A percentile compares a stretch with the other conserved stretches of the same genome.
Conservation (phyloP, 148 eudicot genomes). For the Cornus controversa region DNA sequence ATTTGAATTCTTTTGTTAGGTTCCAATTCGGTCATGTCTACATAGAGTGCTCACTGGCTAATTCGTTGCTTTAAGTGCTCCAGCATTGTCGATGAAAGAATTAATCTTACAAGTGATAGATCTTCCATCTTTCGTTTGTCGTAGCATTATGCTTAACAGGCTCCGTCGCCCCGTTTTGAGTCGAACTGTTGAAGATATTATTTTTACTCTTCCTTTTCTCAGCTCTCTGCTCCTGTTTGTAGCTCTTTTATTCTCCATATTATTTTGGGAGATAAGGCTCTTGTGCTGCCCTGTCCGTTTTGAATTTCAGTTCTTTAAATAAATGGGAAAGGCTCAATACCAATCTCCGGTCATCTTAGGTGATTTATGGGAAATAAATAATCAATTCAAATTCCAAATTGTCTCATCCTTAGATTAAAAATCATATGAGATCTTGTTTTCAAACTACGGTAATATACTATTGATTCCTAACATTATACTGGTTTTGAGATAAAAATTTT, state of each 20-base stretch:
- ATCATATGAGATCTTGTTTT: not conserved
- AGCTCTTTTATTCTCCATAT: not conserved
- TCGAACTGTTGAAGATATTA: no score
- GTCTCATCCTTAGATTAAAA: not conserved
- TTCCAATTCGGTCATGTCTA: not conserved
- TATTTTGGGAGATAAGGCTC: not conserved
- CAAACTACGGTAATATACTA: not conserved
- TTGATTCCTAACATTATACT: not conserved
- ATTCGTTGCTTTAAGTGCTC: not conserved
- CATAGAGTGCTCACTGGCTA: constrained; percentile 1
- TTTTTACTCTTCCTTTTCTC: not conserved
- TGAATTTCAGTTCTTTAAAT: not conserved
- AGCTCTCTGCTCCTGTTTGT: not conserved
- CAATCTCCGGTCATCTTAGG: not conserved
- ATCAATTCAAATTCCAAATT: not conserved
- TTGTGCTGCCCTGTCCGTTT: not conserved
- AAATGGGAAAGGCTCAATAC: not conserved
- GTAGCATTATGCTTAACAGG: not conserved
- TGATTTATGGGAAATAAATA: not conserved
- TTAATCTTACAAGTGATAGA: not conserved
- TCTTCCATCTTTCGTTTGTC: not conserved
- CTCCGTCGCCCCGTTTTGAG: not conserved
- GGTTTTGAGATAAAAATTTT: not conserved
- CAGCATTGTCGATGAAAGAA: no score
- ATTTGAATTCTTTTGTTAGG: not conserved